phyloP scores from a whole-genome alignment of 306 rosid genomes.

The Glycyrrhiza uralensis region DNA sequence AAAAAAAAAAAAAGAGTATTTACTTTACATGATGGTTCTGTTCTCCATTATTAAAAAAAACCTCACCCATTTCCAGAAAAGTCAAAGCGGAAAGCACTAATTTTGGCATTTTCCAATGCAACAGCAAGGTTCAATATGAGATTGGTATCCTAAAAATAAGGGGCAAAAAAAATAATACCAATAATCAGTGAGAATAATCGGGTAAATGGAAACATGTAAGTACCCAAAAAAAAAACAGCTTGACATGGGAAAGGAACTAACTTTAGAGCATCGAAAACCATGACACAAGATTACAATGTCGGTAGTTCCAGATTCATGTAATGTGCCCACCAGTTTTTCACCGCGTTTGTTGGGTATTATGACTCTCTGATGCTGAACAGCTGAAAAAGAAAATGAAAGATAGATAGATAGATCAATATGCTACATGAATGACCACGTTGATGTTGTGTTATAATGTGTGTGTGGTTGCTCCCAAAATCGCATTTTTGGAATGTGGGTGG shows the following conservation, averaged over 20 bases:
- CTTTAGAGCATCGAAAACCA: slow-evolving; percentile 62
- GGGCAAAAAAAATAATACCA: neutral
- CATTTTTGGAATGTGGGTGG: too few relatives aligned
- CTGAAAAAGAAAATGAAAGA: slow-evolving; percentile 18
- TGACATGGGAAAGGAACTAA: slow-evolving; percentile 20
- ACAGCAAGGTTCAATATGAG: slow-evolving; percentile 48
- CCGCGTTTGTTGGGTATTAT: slow-evolving; percentile 49
- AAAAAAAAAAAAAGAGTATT: neutral
- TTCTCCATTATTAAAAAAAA: neutral
- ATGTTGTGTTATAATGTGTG: neutral
- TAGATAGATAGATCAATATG: neutral
- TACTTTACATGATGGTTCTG: neutral
- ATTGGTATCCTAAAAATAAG: slow-evolving; percentile 34
- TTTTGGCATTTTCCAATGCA: slow-evolving; percentile 57
- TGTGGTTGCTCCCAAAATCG: too few relatives aligned
- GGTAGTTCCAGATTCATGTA: slow-evolving; percentile 60
- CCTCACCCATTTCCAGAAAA: slow-evolving; percentile 74
- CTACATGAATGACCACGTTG: neutral
- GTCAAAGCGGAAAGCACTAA: slow-evolving; percentile 65
- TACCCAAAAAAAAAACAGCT: neutral
- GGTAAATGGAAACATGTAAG: neutral
- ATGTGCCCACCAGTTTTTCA: slow-evolving; percentile 62
- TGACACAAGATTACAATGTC: slow-evolving; percentile 65
- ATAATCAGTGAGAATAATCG: neutral
- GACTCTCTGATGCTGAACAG: slow-evolving; percentile 35